Conservation (phyloP, 371 early-diverging fungal genomes). For the Cokeromyces recurvatus region DNA sequence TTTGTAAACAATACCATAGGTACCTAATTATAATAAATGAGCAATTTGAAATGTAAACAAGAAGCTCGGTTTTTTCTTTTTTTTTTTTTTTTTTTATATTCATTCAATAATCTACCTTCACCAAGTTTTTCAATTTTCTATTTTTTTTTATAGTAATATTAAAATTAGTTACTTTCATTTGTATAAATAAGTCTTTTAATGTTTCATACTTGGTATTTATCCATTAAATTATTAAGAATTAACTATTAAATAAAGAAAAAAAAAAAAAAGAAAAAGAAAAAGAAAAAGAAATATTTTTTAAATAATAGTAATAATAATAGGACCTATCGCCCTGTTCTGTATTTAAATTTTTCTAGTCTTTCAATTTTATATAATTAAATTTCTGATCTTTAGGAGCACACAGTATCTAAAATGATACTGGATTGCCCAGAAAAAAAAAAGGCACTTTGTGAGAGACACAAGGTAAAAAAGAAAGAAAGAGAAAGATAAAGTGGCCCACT, state of each 20-base stretch:
- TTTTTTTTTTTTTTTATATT: no score
- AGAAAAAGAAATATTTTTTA: no score
- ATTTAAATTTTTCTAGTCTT: no score
- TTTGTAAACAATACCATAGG: constrained; percentile 97
- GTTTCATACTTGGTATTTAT: constrained; percentile 70
- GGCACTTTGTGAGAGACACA: no score
- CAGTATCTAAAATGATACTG: no score
- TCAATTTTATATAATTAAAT: no score
- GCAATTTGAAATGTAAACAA: not conserved
- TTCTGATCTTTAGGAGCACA: no score
- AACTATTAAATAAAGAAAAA: constrained; percentile 1
- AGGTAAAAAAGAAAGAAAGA: constrained; percentile 1
- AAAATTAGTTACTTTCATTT: not conserved
- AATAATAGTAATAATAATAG: no score
- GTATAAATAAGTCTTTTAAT: not conserved
- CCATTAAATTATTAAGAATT: constrained; percentile 41
- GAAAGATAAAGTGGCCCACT: not conserved
- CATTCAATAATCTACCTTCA: constrained; percentile 56
- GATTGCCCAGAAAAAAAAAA: no score
- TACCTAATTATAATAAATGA: constrained; percentile 47
- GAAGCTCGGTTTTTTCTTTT: no score
- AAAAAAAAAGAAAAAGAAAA: constrained; percentile 6
- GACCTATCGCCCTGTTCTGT: no score
- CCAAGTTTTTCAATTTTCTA: constrained; percentile 92
- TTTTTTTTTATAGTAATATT: not conserved